These are phyloP conservation scores for Phragmites australis DNA, from an alignment of 176 grass and related monocot species.

Conservation along the genomic window DNA sequence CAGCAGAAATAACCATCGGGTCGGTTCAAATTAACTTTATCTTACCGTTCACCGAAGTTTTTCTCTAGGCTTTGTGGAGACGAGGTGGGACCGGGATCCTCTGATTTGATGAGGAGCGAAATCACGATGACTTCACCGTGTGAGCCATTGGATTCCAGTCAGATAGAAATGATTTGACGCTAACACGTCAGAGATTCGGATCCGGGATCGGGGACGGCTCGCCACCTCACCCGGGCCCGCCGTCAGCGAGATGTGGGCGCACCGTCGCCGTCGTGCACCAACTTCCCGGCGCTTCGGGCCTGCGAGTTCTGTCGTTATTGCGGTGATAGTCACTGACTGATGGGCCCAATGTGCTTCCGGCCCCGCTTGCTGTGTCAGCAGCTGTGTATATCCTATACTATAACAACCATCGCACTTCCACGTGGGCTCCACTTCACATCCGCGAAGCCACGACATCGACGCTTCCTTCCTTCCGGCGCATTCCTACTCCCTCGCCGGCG, in stretches of 20 bases:
- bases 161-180: too few species aligned
- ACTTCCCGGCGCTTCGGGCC: background rate
- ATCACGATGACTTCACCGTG: too few species aligned
- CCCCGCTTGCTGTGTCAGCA: conserved; percentile 2
- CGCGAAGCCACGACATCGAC: conserved; percentile 11
- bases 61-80: background rate
- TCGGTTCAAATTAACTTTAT: background rate
- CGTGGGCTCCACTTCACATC: conserved; percentile 33
- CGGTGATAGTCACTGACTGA: background rate
- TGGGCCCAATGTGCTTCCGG: background rate
- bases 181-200: too few species aligned
- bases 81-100: too few species aligned
- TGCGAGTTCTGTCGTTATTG: background rate
- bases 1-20: background rate
- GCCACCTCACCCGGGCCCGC: background rate
- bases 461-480: conserved; percentile 34
- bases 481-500: conserved; percentile 39
- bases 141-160: too few species aligned
- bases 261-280: background rate
- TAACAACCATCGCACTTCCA: background rate
- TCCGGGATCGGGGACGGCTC: background rate
- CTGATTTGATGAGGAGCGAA: too few species aligned
- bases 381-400: background rate
- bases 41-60: background rate
- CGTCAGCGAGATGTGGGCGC: background rate